Conservation (phyloP, 2,329 filamentous ascomycete genomes). For the Calonectria hawksworthii region DNA sequence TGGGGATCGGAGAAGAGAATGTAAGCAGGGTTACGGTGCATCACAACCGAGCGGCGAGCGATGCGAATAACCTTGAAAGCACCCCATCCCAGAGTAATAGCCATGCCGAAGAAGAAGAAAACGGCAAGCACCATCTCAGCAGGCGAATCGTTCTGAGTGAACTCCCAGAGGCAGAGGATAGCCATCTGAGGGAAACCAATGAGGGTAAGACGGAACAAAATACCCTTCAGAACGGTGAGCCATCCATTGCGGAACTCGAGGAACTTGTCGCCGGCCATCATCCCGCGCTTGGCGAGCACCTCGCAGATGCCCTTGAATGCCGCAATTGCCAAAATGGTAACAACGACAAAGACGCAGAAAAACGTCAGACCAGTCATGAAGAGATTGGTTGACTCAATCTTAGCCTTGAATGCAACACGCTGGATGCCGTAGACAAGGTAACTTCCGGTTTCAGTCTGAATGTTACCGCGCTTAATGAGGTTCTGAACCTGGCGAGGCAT, state of each 20-base stretch:
- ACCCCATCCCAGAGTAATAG: constrained; percentile 85
- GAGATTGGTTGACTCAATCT: constrained; percentile 91
- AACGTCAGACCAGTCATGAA: constrained; percentile 93
- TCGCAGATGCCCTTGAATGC: constrained; percentile 88
- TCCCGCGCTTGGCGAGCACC: constrained; percentile 78
- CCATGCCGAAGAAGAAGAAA: constrained; percentile 88
- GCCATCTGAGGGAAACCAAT: constrained; percentile 94
- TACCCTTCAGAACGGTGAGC: constrained; percentile 93
- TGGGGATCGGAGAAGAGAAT: constrained; percentile 97
- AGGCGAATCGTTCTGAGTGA: constrained; percentile 86
- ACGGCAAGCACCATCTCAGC: constrained; percentile 90
- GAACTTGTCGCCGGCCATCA: constrained; percentile 89
- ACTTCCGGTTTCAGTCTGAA: constrained; percentile 66
- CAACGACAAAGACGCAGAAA: constrained; percentile 85
- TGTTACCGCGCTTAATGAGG: constrained; percentile 68
- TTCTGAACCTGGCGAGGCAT: constrained; percentile 59
- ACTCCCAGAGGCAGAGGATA: constrained; percentile 93
- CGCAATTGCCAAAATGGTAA: constrained; percentile 80
- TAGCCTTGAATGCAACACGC: constrained; percentile 87
- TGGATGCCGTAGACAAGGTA: constrained; percentile 85
- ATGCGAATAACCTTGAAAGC: constrained; percentile 91
- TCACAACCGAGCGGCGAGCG: constrained; percentile 86
- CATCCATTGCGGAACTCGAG: constrained; percentile 95
- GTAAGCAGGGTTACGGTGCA: constrained; percentile 97
- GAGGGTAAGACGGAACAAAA: constrained; percentile 89